phyloP scores from a whole-genome alignment of 225 moss, liverwort and hornwort genomes.

The Polytrichum formosum region DNA sequence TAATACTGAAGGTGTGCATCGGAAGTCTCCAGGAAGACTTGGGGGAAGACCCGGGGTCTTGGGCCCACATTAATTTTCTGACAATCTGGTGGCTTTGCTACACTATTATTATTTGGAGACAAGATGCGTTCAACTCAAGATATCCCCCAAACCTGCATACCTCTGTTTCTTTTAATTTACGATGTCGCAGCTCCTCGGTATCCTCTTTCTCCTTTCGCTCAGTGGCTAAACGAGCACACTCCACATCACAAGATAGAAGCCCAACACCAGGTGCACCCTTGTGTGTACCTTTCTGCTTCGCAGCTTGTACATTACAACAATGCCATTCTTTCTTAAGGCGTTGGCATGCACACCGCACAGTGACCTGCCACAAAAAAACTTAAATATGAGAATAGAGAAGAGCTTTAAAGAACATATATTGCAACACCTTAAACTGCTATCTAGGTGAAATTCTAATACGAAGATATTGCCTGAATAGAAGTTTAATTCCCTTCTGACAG shows the following conservation, averaged over 20 bases:
- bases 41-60: too few relatives aligned
- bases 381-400: background rate
- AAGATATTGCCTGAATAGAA: too few relatives aligned
- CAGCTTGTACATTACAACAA: slow-evolving; percentile 77
- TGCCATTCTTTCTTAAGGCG: slow-evolving; percentile 85
- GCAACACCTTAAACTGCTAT: too few relatives aligned
- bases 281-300: slow-evolving; percentile 38
- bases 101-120: too few relatives aligned
- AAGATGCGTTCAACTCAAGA: too few relatives aligned
- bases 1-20: too few relatives aligned
- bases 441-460: too few relatives aligned
- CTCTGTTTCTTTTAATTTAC: slow-evolving; percentile 68
- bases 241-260: slow-evolving; percentile 72
- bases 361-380: slow-evolving; percentile 45
- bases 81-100: too few relatives aligned
- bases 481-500: too few relatives aligned
- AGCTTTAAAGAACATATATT: too few relatives aligned
- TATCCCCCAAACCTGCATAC: slow-evolving; percentile 19
- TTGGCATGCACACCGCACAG: slow-evolving; percentile 80
- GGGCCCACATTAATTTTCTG: too few relatives aligned
- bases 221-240: slow-evolving; percentile 59
- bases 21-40: too few relatives aligned
- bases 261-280: slow-evolving; percentile 56
- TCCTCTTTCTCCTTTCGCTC: slow-evolving; percentile 56
- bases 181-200: slow-evolving; percentile 64